Evolutionary conservation across 306 rosid species (phyloP).

Genomic region (Fragaria ananassa): DNA sequence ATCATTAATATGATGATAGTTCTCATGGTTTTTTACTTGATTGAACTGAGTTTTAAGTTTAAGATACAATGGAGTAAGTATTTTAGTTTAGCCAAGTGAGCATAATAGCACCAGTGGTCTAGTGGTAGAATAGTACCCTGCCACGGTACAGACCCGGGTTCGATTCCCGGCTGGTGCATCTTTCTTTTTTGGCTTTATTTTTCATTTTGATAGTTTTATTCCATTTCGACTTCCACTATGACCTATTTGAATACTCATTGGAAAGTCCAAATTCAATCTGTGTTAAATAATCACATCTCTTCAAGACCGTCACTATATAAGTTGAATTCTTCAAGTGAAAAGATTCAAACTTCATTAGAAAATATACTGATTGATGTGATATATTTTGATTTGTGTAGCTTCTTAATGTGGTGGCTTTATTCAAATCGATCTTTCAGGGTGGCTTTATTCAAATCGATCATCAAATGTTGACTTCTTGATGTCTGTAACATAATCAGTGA

Average conservation of each 20-base stretch:
- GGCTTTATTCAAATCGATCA: not conserved
- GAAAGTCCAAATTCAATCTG: no score
- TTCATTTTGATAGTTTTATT: no score
- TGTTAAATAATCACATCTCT: no score
- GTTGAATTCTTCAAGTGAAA: no score
- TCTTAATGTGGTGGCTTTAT: not conserved
- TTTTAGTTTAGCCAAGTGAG: accelerated
- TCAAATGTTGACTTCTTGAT: not conserved
- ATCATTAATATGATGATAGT: no score
- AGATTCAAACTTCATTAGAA: no score
- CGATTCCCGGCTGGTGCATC: slow-evolving; percentile 56
- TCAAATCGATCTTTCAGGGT: not conserved
- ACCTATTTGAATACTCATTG: no score
- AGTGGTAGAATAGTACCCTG: slow-evolving; percentile 27
- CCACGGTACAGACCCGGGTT: slow-evolving; percentile 48
- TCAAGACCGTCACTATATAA: no score
- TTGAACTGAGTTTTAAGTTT: no score
- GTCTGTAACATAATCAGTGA: not conserved
- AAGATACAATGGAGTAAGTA: no score
- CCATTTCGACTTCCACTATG: no score
- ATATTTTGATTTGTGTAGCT: not conserved
- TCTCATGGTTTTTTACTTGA: no score
- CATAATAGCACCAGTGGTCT: slow-evolving; percentile 12
- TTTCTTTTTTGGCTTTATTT: not conserved
- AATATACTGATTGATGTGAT: not conserved